These are phyloP conservation scores for Tympanopsis confertula DNA, from an alignment of 2,329 filamentous ascomycete genomes.

Conservation along the genomic window DNA sequence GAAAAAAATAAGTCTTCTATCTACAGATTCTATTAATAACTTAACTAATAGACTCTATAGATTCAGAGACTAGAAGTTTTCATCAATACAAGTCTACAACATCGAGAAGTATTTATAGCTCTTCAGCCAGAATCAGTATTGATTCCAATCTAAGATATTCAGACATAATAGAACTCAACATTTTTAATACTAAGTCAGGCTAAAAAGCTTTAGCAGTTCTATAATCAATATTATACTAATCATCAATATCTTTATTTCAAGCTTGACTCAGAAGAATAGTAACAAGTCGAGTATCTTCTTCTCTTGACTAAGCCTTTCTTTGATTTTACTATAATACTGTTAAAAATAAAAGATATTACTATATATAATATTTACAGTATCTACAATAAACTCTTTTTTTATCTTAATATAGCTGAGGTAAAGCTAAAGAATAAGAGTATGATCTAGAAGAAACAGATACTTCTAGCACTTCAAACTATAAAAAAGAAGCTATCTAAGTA, in stretches of 20 bases:
- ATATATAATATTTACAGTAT: constrained; percentile 7
- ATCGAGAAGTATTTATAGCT: constrained; percentile 5
- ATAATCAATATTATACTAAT: not conserved
- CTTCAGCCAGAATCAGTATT: constrained; percentile 6
- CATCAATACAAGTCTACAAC: constrained; percentile 7
- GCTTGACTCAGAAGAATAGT: constrained; percentile 5
- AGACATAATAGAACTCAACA: constrained; percentile 8
- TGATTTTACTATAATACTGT: constrained; percentile 5
- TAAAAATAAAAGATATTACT: constrained; percentile 7
- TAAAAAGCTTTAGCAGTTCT: constrained; percentile 3
- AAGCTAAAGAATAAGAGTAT: constrained; percentile 6
- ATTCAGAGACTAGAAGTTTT: constrained; percentile 5
- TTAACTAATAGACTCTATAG: constrained; percentile 4
- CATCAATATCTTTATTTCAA: constrained; percentile 2
- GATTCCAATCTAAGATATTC: constrained; percentile 7
- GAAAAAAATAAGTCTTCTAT: not conserved
- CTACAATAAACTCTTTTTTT: constrained; percentile 8
- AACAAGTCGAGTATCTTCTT: constrained; percentile 8
- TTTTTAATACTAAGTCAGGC: constrained; percentile 7
- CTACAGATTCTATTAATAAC: constrained; percentile 2
- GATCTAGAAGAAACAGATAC: not conserved
- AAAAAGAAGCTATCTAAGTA: not conserved
- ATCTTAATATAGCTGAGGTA: constrained; percentile 5
- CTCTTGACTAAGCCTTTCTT: constrained; percentile 10
- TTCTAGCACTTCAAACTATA: not conserved